Conservation (phyloP, 805 yeast genomes). For the Lachancea lanzarotensis region DNA sequence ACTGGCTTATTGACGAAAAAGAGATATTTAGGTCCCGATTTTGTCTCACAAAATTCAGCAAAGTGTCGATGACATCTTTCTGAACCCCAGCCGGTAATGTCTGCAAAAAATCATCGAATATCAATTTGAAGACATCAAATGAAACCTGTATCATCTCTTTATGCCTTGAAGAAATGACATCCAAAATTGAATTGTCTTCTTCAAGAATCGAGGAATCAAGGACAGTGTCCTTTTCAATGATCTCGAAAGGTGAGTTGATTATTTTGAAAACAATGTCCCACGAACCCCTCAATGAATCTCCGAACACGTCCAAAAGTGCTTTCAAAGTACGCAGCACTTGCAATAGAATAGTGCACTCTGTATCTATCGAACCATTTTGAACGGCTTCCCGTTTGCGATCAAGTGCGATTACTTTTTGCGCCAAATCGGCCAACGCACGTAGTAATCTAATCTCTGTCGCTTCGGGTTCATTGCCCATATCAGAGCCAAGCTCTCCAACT, state of each 20-base stretch:
- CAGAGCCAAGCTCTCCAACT: constrained; percentile 13
- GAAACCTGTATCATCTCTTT: constrained; percentile 51
- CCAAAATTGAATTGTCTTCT: constrained; percentile 23
- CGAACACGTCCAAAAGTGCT: constrained; percentile 72
- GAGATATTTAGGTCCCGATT: constrained; percentile 74
- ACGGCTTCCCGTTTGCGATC: constrained; percentile 27
- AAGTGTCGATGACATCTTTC: constrained; percentile 59
- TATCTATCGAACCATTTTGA: constrained; percentile 36
- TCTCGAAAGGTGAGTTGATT: constrained; percentile 47
- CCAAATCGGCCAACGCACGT: constrained; percentile 40
- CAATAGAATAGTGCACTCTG: constrained; percentile 64
- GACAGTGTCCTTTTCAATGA: constrained; percentile 27
- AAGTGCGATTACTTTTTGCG: constrained; percentile 36
- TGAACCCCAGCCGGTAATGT: constrained; percentile 63
- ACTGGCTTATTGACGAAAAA: constrained; percentile 83
- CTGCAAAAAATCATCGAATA: constrained; percentile 78
- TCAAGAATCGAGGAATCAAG: constrained; percentile 21
- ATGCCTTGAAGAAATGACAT: constrained; percentile 42
- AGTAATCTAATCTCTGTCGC: constrained; percentile 9
- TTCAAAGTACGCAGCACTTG: constrained; percentile 57
- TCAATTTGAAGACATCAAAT: constrained; percentile 74
- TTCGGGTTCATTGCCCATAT: neutral
- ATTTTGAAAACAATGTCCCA: constrained; percentile 73
- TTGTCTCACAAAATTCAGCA: constrained; percentile 68
- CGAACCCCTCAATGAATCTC: constrained; percentile 49